Base-by-base conservation (phyloP, 1,139 yeast genomes). In the Debaryomyces coudertii region DNA sequence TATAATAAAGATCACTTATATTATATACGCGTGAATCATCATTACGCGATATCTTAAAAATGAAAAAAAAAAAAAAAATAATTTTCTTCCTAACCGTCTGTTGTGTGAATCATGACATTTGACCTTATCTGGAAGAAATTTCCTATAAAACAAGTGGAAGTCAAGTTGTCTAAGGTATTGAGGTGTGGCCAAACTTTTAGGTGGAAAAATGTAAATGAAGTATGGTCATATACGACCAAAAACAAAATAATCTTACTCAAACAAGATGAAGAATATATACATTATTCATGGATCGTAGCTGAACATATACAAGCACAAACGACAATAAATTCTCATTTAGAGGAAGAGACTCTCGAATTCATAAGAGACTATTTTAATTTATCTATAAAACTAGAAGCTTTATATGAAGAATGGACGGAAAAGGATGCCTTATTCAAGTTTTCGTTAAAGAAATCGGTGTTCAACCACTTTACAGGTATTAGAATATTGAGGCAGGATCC, bases 401-500 rank as follows among this genome's bases (percentile, higher is more conserved):
- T 93, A 20, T 84, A 86, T 57, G 49, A 62, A 1, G 71, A 76
- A 24, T 93, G 98, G 98, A 58, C 76, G 4, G 46, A 51, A 1
- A 73, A 67, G 9, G 96, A 90, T 61, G 51, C 43, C 20, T 71
- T 20, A 66, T 76, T 41, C 79, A 80, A 63, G 57, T 64, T 47
- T 55, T 59, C 47, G 36, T 57, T 60, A 40, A 64, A 58, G 16
- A 52, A 55, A 12, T 65, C 74, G 2, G 73, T 76, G 2, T 75
- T 75, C 53, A 49, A 64, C 2, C 65, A 66, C 22, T 81, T 83
- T 47, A 71, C 73, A 3, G 99, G 99, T 0, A 84, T 92, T 23
- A 70, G 98, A 33, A 88, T 90, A 48, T 76, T 92, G 25, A 76
- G 92, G 42, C 98, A 93, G 63, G 97, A 92, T 53, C 99, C 99